Evolutionary conservation across 768 basidiomycete species (phyloP), one percentile per base, ranked within the genome.

Genomic region (Suillus hirtellus): DNA sequence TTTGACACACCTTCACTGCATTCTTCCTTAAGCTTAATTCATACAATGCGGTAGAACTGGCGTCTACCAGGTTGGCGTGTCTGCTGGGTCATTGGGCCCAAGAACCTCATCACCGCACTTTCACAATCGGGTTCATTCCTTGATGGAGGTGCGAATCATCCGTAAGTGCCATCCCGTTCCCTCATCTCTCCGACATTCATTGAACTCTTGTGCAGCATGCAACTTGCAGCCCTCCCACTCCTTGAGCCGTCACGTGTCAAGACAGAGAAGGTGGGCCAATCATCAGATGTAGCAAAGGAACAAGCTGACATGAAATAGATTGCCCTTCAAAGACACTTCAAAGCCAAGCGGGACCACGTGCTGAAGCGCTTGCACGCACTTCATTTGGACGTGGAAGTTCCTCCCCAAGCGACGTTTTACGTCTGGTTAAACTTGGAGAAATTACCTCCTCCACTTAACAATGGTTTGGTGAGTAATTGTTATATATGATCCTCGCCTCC

Each of bases 101-200:
- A 90, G 77, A 90, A 92, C 73, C 73, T 97, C 52, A 82, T 97
- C 67, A 88, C 89, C 9, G 95, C 95, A 1, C 84, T 98, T 47
- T 93, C 92, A n/a, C 96, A 98, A 72, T 90, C 91, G 27, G 92
- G 90, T 2, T 94, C 92, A 10, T 97, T 95, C 86, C 79, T 98
- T 62, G 96, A 98, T 69, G 96, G 96, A 19, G 96, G 96, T 62
- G 93, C 93, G 4, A 95, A 93, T 71, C 95, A 96, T 74, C 92
- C 93, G 89, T 94, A 74, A 72, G 90, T 77, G 42, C 40, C 24
- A 2, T 54, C 21, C 54, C 8, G 27, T 34, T 31, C 60, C 40
- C 27, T 56, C 54, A 54, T 38, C 58, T 11, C 43, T 52, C 46
- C 42, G 61, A 15, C 31, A 17, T 44, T 62, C 34, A 59, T 34